Evolutionary conservation across 2,329 filamentous ascomycete species (phyloP), one percentile per base, ranked within the genome.

Genomic region (Aspergillus bombycis): DNA sequence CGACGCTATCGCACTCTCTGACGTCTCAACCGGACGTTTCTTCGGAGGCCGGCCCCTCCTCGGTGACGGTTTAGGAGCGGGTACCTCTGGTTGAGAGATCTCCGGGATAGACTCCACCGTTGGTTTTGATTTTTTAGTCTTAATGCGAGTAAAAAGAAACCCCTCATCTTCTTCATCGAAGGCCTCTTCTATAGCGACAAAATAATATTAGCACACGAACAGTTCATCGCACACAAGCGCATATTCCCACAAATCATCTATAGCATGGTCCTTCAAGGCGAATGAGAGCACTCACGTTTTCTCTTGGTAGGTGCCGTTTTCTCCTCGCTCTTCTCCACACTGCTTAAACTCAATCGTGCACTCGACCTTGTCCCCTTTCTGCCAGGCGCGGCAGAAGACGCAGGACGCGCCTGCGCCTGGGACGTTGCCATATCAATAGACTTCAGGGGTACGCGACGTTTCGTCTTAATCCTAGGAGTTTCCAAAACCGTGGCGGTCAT

Each of bases 91-190:
- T 54, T 81, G 78, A 23, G 78, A 63, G 26, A 64, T 43, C 57
- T 71, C 69, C n/a, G 72, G 62, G 48, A 67, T 62, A 12, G 68
- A 57, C 23, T 70, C 79, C 56, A 80, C 79, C 19, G 80, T 75
- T 62, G 84, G 80, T 62, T 83, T 83, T 50, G 85, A 84, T 79
- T 90, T 92, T 65, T 84, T 83, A 72, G 86, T 80, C 73, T 91
- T 91, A 12, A 88, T 82, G 65, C 91, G 86, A 67, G 89, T 88
- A 75, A 93, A 94, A 62, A 88, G 83, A 71, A 94, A 94, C 66
- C 91, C 91, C 71, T 91, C 91, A 80, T 91, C 89, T 72, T 91
- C 86, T 76, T 94, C 91, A 71, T 92, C 89, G 70, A 89, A 90
- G 9, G 58, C 30, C 65, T 79, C 83, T 81, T 63, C 60, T 65